Percentiles rank a stretch among this genome's conserved stretches.
phyloP scores from a whole-genome alignment of 78 protist species.

The Dictyostelium brefeldianum region DNA sequence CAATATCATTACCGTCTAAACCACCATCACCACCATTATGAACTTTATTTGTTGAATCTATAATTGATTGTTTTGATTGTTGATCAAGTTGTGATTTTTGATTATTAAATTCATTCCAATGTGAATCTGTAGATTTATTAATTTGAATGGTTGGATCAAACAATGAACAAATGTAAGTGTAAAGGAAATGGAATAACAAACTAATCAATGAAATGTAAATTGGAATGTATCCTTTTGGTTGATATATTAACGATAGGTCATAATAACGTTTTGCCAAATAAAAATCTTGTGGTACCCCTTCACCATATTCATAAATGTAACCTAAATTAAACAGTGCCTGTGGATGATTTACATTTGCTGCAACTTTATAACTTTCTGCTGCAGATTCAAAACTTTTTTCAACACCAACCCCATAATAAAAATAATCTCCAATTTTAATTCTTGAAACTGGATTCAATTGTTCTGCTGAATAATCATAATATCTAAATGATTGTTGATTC shows the following conservation, averaged over 20 bases:
- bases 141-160: conserved; percentile 32
- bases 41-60: background rate
- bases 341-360: conserved; percentile 63
- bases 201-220: conserved; percentile 81
- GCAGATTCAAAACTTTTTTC: conserved; percentile 68
- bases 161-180: conserved; percentile 16
- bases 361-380: conserved; percentile 76
- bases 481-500: conserved; percentile 46
- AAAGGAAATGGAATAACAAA: conserved; percentile 51
- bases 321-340: conserved; percentile 93
- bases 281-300: conserved; percentile 87
- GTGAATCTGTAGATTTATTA: background rate
- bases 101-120: background rate
- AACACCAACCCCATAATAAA: conserved; percentile 91
- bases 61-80: background rate
- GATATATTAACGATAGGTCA: conserved; percentile 79
- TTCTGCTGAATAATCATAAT: conserved; percentile 75
- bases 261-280: conserved; percentile 93
- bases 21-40: background rate
- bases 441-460: conserved; percentile 84
- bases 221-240: conserved; percentile 83
- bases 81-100: background rate
- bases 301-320: conserved; percentile 90
- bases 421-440: conserved; percentile 90
- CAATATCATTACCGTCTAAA: background rate